Evolutionary conservation across 805 yeast species (phyloP).

Genomic region (Saccharomycopsis capsularis): DNA sequence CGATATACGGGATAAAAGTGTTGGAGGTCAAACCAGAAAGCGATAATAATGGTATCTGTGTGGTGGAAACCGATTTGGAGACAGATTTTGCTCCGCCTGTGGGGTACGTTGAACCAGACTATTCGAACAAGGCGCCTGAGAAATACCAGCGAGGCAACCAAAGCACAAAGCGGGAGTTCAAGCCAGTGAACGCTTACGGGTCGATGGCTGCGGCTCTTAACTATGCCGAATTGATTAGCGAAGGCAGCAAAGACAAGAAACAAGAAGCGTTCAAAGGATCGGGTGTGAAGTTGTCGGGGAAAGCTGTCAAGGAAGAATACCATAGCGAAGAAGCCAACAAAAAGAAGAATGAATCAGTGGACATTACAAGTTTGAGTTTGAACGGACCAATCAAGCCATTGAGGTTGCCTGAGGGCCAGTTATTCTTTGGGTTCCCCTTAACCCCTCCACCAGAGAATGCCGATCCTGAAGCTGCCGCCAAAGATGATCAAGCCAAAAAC

Average conservation of each 20-base stretch:
- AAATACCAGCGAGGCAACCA: slow-evolving; percentile 24
- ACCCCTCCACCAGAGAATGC: slow-evolving; percentile 32
- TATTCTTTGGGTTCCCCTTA: slow-evolving; percentile 90
- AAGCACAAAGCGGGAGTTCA: background rate
- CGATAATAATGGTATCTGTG: slow-evolving; percentile 66
- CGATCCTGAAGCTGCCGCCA: slow-evolving; percentile 29
- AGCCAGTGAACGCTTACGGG: slow-evolving; percentile 41
- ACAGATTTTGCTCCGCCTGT: slow-evolving; percentile 99
- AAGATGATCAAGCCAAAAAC: slow-evolving; percentile 23
- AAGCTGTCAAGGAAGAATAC: slow-evolving; percentile 28
- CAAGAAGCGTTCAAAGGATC: slow-evolving; percentile 46
- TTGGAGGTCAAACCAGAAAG: slow-evolving; percentile 81
- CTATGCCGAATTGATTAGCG: slow-evolving; percentile 21
- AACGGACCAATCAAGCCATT: slow-evolving; percentile 63
- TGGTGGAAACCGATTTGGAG: slow-evolving; percentile 91
- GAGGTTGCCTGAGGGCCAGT: slow-evolving; percentile 70
- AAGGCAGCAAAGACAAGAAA: slow-evolving; percentile 11
- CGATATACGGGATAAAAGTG: slow-evolving; percentile 70
- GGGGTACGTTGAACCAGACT: slow-evolving; percentile 92
- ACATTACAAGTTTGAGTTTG: slow-evolving; percentile 41
- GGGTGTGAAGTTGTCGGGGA: slow-evolving; percentile 70
- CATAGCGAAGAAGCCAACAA: slow-evolving; percentile 11
- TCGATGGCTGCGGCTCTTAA: slow-evolving; percentile 43
- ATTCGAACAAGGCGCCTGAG: slow-evolving; percentile 30
- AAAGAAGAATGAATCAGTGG: slow-evolving; percentile 24